Percentiles rank a stretch among this genome's conserved stretches.
Conservation (phyloP, 306 rosid species). For the Neltuma alba region DNA sequence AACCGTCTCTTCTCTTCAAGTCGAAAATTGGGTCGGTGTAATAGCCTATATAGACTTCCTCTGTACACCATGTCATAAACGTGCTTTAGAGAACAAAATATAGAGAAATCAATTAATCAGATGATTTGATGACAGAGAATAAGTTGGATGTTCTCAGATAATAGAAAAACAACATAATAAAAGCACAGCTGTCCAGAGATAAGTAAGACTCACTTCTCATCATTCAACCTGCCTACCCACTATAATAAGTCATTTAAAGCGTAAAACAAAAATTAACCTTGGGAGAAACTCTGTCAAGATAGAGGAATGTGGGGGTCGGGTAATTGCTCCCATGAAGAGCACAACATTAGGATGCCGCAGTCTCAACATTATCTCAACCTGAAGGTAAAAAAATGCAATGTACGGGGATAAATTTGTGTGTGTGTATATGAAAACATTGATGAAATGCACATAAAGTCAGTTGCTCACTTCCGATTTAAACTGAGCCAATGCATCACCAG, state of each 20-base stretch:
- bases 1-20: constrained; percentile 91
- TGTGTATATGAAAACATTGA: constrained; percentile 9
- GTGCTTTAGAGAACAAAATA: constrained; percentile 44
- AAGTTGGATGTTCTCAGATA: constrained; percentile 24
- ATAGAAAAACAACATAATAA: constrained; percentile 12
- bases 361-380: constrained; percentile 98
- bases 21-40: constrained; percentile 90
- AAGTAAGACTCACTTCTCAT: constrained; percentile 12
- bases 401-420: constrained; percentile 31
- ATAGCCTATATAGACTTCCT: constrained; percentile 88
- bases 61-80: constrained; percentile 51
- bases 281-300: constrained; percentile 96
- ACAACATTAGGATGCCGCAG: constrained; percentile 99
- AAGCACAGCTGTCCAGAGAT: constrained; percentile 19
- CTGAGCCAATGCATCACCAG: constrained; percentile 93
- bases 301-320: constrained; percentile 91
- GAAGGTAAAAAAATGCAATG: constrained; percentile 33
- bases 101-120: constrained; percentile 27
- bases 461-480: constrained; percentile 90
- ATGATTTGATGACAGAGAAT: constrained; percentile 17
- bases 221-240: constrained; percentile 26
- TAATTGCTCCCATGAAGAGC: constrained; percentile 99
- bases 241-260: constrained; percentile 2
- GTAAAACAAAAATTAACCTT: constrained; percentile 55
- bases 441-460: constrained; percentile 20